Percentiles rank a stretch among this genome's conserved stretches.
Conservation (phyloP, 2,329 filamentous ascomycete species). For the Epichloe baconii region DNA sequence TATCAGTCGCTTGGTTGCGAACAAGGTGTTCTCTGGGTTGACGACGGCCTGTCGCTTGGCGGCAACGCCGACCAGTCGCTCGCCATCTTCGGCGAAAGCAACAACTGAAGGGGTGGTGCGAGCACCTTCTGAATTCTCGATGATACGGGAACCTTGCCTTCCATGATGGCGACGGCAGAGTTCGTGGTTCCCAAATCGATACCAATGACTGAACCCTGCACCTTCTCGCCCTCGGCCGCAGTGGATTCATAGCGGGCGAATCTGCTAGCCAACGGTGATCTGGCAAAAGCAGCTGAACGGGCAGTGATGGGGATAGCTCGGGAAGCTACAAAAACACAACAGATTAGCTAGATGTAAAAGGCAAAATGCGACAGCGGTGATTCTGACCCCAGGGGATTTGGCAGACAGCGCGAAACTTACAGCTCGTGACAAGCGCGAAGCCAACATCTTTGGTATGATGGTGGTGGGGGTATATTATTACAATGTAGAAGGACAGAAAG, state of each 20-base stretch:
- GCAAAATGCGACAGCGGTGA: background rate
- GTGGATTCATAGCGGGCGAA: constrained; percentile 71
- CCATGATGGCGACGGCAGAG: constrained; percentile 94
- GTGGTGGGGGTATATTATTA: constrained; percentile 20
- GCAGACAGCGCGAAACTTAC: constrained; percentile 35
- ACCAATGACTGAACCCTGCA: constrained; percentile 92
- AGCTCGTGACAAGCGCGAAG: constrained; percentile 60
- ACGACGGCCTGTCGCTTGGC: constrained; percentile 97
- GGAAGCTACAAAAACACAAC: constrained; percentile 42
- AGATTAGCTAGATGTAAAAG: constrained; percentile 9
- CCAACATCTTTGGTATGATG: constrained; percentile 48
- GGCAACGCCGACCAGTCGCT: constrained; percentile 91
- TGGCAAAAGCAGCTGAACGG: constrained; percentile 53
- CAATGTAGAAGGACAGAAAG: constrained; percentile 18
- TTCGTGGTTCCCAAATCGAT: constrained; percentile 98
- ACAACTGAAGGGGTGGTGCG: constrained; percentile 61
- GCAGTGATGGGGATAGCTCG: constrained; percentile 57
- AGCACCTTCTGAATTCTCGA: constrained; percentile 89
- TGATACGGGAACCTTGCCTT: constrained; percentile 90
- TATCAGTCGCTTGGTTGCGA: constrained; percentile 97
- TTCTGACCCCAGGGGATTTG: constrained; percentile 1
- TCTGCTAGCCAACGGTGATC: constrained; percentile 57
- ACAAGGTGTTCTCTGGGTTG: constrained; percentile 96
- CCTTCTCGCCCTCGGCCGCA: constrained; percentile 49
- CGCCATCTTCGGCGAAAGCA: constrained; percentile 87